Evolutionary conservation across 169 alveolate species (phyloP), one percentile per base, ranked within the genome.

Genomic region (Eimeria sp.): DNA sequence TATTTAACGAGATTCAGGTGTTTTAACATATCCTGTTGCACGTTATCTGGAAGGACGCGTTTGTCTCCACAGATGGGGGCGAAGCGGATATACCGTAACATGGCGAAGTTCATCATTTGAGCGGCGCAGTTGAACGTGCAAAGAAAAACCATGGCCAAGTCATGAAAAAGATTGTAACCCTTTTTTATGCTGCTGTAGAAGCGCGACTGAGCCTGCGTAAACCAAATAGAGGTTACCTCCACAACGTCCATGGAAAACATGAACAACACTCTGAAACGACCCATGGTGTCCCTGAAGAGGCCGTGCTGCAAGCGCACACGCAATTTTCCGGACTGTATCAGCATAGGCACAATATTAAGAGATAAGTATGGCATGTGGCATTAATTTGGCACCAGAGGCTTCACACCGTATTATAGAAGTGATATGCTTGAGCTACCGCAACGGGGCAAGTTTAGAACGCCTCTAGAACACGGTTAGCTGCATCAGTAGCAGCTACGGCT

Each of bases 41-140:
- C 67, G 86, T 80, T 80, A 34, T 92, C 96, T 2, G 96, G 96
- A 4, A 92, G 92, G 25, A 92, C 61, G 84, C 89, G 91, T 67
- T 92, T 92, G 92, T 92, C 92, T 1, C 96, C 96, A 30, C 76
- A 67, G 57, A 92, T 92, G 83, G 87, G 54, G 58, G 96, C 96
- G 58, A 92, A 92, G 4, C 96, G 96, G 43, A 92, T 76, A 63
- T 92, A 92, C 14, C 96, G 96, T 6, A 92, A 75, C 90, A 92
- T 84, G 40, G 82, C 96, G 73, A 92, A 92, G 87, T 92, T 58
- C 76, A 92, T 76, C 72, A 92, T 40, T 58, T 58, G 76, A 34
- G 86, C 96, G 45, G 92, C 92, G 34, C 96, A 92, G 92, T 92
- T 92, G 47, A 78, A 49, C 34, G 86, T 78, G 96, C 96, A 92